phyloP scores from a whole-genome alignment of 305 asterid species.

The Fraxinus latifolia region DNA sequence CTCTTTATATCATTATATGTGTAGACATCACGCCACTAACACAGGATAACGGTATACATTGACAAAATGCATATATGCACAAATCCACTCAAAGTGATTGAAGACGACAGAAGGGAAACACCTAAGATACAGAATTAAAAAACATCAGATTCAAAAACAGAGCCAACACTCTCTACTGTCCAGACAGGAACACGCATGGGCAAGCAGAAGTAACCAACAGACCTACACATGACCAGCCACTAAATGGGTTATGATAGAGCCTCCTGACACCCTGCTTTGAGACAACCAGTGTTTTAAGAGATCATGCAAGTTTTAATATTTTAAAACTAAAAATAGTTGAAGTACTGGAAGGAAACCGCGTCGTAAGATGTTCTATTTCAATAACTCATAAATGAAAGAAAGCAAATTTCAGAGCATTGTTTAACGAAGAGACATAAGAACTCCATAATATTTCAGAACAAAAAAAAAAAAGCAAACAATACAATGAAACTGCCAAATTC shows the following conservation, averaged over 20 bases:
- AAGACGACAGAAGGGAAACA: background rate
- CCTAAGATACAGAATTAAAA: background rate
- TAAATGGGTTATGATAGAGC: conserved; percentile 77
- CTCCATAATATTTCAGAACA: background rate
- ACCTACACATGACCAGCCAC: conserved; percentile 83
- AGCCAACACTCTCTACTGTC: conserved; percentile 14
- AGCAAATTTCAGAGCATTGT: background rate
- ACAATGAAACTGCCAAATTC: background rate
- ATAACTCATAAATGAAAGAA: conserved; percentile 25
- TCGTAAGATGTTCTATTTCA: conserved; percentile 41
- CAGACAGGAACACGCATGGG: background rate
- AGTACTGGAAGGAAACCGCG: conserved; percentile 44
- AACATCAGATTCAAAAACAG: background rate
- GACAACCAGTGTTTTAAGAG: conserved; percentile 59
- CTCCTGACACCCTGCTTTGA: conserved; percentile 92
- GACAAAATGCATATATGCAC: background rate
- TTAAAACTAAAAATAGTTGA: conserved; percentile 39
- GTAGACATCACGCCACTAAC: background rate
- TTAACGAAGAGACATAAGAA: no score
- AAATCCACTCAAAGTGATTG: conserved; percentile 3
- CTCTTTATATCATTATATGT: no score
- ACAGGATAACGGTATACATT: background rate
- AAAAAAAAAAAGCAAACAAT: no score
- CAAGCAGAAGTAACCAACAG: conserved; percentile 60
- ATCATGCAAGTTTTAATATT: conserved; percentile 38